Conservation (phyloP, 179 eudicot genomes). For the Vitellaria paradoxa region DNA sequence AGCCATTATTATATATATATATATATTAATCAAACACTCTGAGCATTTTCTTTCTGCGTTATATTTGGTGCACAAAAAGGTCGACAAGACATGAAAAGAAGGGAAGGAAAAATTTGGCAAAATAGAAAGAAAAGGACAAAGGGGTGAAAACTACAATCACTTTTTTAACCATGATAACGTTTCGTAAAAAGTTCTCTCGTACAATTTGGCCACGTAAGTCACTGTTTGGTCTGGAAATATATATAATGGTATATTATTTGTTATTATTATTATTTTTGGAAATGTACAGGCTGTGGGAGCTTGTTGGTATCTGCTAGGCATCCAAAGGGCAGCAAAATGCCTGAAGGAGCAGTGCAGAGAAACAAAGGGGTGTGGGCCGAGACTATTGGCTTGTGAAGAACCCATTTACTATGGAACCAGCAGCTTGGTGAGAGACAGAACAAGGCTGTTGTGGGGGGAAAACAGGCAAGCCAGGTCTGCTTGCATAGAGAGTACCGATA, state of each 20-base stretch:
- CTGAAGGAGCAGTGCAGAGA: slow-evolving; percentile 54
- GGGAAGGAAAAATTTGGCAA: not conserved
- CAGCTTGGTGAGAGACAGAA: slow-evolving; percentile 31
- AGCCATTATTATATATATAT: too few species aligned
- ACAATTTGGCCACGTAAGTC: too few species aligned
- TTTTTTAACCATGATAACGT: not conserved
- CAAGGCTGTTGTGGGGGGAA: slow-evolving; percentile 63
- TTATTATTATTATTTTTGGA: too few species aligned
- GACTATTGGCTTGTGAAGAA: slow-evolving; percentile 55
- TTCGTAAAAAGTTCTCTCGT: not conserved
- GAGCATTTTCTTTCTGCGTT: too few species aligned
- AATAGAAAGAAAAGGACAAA: too few species aligned
- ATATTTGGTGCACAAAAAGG: not conserved
- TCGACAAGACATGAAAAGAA: not conserved
- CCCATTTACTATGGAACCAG: slow-evolving; percentile 68
- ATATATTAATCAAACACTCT: too few species aligned
- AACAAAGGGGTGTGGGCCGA: slow-evolving; percentile 44
- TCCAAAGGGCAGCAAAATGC: slow-evolving; percentile 82
- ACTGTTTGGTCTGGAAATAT: too few species aligned
- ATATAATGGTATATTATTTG: too few species aligned
- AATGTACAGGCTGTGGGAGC: slow-evolving; percentile 87
- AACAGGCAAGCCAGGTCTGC: slow-evolving; percentile 36
- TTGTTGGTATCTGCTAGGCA: slow-evolving; percentile 93
- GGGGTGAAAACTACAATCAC: not conserved
- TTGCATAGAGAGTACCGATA: slow-evolving; percentile 35